These are phyloP conservation scores for Laburnicola sp. DNA, from an alignment of 2,329 filamentous ascomycete genomes.

Conservation along the genomic window DNA sequence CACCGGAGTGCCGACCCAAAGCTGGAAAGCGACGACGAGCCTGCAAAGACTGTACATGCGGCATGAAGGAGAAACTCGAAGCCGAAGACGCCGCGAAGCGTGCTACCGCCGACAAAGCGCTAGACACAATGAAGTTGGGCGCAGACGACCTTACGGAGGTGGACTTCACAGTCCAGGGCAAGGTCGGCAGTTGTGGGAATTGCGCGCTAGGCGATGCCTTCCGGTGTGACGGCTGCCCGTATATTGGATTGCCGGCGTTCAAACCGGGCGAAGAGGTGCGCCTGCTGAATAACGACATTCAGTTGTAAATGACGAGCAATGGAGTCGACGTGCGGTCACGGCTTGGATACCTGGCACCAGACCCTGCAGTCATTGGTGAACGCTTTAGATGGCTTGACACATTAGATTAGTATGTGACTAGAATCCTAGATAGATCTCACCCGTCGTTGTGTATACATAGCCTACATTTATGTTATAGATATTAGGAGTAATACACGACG, in stretches of 20 bases:
- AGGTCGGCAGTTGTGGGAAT: constrained; percentile 92
- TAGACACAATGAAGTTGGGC: constrained; percentile 71
- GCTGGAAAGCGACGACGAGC: constrained; percentile 85
- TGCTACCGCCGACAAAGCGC: constrained; percentile 62
- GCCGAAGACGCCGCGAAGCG: constrained; percentile 78
- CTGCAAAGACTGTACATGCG: constrained; percentile 98
- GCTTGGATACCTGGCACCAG: too few relatives aligned
- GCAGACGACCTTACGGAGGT: constrained; percentile 83
- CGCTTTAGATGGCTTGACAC: too few relatives aligned
- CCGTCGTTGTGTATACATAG: too few relatives aligned
- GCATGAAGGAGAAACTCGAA: constrained; percentile 80
- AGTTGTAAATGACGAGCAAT: constrained; percentile 60
- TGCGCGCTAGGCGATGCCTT: constrained; percentile 89
- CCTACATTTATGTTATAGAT: too few relatives aligned
- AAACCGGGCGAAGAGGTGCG: constrained; percentile 97
- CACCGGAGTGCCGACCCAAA: constrained; percentile 84
- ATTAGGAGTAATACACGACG: too few relatives aligned
- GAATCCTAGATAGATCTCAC: too few relatives aligned
- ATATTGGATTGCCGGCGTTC: constrained; percentile 91
- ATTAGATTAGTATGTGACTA: too few relatives aligned
- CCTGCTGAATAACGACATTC: constrained; percentile 81
- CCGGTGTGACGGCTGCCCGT: constrained; percentile 69
- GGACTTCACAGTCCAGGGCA: constrained; percentile 97
- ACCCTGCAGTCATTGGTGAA: too few relatives aligned
- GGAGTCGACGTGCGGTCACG: not conserved